Conservation (phyloP, 2,329 filamentous ascomycete genomes). For the Zasmidium citrigriseum region DNA sequence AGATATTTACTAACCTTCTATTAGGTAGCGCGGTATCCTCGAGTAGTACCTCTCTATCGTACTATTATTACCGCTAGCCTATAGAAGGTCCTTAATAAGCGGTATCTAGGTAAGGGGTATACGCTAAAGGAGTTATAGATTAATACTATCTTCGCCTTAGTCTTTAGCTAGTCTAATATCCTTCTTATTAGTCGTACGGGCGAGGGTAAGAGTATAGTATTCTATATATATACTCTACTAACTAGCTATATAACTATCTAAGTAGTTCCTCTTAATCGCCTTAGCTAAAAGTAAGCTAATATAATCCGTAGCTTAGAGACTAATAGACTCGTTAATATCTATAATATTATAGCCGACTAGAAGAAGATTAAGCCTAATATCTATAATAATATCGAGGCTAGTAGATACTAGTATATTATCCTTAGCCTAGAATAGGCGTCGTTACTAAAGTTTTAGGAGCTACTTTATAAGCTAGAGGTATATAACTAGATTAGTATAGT, state of each 20-base stretch:
- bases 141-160: neutral
- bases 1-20: too few relatives aligned
- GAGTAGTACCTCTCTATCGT: neutral
- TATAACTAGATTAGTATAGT: neutral
- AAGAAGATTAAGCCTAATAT: conserved; percentile 1
- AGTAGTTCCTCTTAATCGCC: too few relatives aligned
- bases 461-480: neutral
- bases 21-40: neutral
- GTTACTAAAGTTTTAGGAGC: neutral
- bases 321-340: neutral
- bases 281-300: neutral
- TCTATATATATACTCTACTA: neutral
- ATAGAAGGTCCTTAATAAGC: neutral
- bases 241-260: neutral
- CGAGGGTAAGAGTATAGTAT: neutral
- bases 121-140: neutral
- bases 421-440: neutral
- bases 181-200: neutral
- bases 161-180: neutral
- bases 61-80: neutral
- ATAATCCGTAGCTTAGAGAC: neutral
- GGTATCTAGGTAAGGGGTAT: neutral
- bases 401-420: neutral
- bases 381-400: neutral
- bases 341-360: neutral